Evolutionary conservation across 805 yeast genomes (phyloP).

Genomic region (Lachancea thermotolerans): DNA sequence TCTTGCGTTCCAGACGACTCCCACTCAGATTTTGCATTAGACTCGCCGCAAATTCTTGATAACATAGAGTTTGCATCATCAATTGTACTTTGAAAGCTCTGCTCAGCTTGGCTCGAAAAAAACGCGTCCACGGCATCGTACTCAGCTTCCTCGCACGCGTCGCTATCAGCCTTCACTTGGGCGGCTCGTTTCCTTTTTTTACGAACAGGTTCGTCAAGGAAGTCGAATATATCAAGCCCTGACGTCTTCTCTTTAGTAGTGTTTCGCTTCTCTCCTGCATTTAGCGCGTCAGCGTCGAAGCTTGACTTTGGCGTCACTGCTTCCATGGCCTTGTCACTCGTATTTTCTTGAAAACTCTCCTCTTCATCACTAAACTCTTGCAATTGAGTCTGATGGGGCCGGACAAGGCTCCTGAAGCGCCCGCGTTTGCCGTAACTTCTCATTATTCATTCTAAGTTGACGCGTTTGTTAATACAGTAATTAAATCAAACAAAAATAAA

Average conservation of each 20-base stretch:
- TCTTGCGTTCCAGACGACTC: not conserved
- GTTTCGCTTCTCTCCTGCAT: not conserved
- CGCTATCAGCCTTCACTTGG: not conserved
- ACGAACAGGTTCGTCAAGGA: conserved; percentile 9
- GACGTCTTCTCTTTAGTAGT: not conserved
- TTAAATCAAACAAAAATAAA: not conserved
- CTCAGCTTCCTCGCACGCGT: conserved; percentile 2
- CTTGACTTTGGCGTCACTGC: conserved; percentile 3
- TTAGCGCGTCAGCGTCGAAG: not conserved
- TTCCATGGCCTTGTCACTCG: conserved; percentile 1
- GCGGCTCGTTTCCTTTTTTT: conserved; percentile 15
- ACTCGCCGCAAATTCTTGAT: conserved; percentile 1
- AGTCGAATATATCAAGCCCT: conserved; percentile 21
- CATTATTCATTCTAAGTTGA: conserved; percentile 7
- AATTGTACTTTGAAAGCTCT: conserved; percentile 9
- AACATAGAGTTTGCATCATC: conserved; percentile 7
- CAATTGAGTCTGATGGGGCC: conserved; percentile 2
- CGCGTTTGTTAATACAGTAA: not conserved
- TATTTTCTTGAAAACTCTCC: not conserved
- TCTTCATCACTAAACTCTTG: conserved; percentile 20
- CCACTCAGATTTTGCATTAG: conserved; percentile 4
- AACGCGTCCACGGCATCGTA: not conserved
- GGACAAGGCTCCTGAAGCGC: conserved; percentile 5
- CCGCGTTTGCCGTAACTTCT: conserved; percentile 20
- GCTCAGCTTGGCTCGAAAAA: conserved; percentile 10